Conservation (phyloP, 345 rosid genomes). For the Passiflora organensis region DNA sequence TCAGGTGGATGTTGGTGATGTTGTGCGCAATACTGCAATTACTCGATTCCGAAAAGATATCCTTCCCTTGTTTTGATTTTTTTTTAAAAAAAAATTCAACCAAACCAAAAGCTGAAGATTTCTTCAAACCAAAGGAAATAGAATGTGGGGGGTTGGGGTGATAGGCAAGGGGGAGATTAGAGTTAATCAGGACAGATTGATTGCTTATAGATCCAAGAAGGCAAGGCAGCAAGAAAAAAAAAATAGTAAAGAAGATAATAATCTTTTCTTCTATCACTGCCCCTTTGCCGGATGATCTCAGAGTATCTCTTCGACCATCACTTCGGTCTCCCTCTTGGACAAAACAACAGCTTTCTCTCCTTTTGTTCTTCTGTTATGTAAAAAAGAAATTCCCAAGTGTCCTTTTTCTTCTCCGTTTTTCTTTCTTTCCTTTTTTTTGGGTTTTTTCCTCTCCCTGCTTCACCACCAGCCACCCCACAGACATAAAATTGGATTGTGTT, state of each 20-base stretch:
- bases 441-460: slow-evolving; percentile 4
- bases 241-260: too few relatives aligned
- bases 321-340: slow-evolving; percentile 33
- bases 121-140: background rate
- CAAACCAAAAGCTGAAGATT: background rate
- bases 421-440: background rate
- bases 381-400: too few relatives aligned
- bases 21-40: slow-evolving; percentile 14
- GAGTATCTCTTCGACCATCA: slow-evolving; percentile 68
- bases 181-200: background rate
- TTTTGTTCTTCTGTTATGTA: slow-evolving; percentile 11
- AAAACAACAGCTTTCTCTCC: slow-evolving; percentile 10
- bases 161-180: slow-evolving; percentile 8
- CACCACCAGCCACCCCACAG: slow-evolving; percentile 23
- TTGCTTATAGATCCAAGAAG: slow-evolving; percentile 28
- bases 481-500: background rate
- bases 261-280: slow-evolving; percentile 41
- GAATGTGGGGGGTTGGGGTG: slow-evolving; percentile 8
- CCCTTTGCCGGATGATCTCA: slow-evolving; percentile 61
- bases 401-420: background rate
- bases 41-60: background rate
- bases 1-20: slow-evolving; percentile 11
- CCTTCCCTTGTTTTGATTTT: background rate
- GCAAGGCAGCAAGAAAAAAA: slow-evolving; percentile 38
- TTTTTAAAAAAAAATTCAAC: background rate